A percentile compares a stretch with the other conserved stretches of the same genome.
phyloP scores from a whole-genome alignment of 75 land plant genomes.

The Ceratopteris richardii region DNA sequence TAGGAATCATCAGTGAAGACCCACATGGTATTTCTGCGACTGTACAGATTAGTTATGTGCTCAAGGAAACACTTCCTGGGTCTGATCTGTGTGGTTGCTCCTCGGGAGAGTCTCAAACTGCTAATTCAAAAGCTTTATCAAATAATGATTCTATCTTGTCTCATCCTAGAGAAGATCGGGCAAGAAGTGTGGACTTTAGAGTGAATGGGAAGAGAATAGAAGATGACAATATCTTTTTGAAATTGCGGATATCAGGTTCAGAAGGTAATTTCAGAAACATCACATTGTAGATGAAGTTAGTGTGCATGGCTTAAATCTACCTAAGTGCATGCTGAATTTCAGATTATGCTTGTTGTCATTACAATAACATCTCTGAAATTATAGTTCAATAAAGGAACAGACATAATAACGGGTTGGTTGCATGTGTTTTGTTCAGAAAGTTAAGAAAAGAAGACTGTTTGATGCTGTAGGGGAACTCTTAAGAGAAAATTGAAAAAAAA shows the following conservation, averaged over 20 bases:
- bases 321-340: no score
- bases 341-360: no score
- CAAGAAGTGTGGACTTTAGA: slow-evolving; percentile 37
- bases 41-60: slow-evolving; percentile 3
- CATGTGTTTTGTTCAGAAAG: no score
- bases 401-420: no score
- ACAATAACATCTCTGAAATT: no score
- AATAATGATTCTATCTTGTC: neutral
- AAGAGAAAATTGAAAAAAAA: no score
- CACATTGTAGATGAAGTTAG: no score
- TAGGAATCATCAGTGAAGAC: neutral
- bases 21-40: slow-evolving; percentile 2
- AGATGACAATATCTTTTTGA: slow-evolving; percentile 52
- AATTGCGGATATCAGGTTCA: slow-evolving; percentile 52
- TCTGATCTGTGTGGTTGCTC: neutral
- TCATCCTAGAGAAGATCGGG: slow-evolving; percentile 4
- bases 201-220: slow-evolving; percentile 52
- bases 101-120: neutral
- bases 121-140: neutral
- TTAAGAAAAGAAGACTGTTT: no score
- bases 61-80: slow-evolving; percentile 5
- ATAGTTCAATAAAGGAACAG: no score
- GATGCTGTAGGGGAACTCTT: no score
- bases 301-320: no score
- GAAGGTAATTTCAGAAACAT: slow-evolving; percentile 56